Conservation (phyloP, 495 filamentous ascomycete genomes). For the Penicillium robsamsonii region DNA sequence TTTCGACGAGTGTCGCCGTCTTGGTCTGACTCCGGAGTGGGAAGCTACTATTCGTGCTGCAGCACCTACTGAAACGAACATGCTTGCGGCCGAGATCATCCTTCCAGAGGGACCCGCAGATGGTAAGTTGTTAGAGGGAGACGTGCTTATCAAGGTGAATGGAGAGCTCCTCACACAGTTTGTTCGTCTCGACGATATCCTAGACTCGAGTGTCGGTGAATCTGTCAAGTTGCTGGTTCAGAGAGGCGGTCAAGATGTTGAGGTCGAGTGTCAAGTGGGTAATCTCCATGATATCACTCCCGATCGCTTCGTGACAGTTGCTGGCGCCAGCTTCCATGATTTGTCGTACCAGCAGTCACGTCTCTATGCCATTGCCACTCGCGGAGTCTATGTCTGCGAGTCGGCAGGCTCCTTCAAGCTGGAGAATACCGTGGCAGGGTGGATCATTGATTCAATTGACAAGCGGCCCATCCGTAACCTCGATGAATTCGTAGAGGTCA, state of each 20-base stretch:
- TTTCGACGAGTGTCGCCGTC: constrained; percentile 92
- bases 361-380: constrained; percentile 85
- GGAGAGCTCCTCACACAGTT: constrained; percentile 93
- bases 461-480: constrained; percentile 85
- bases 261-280: constrained; percentile 81
- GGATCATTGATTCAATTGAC: constrained; percentile 90
- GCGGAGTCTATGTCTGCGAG: constrained; percentile 93
- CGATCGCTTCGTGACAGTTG: constrained; percentile 90
- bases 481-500: constrained; percentile 85
- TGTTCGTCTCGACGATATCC: constrained; percentile 84
- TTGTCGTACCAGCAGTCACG: constrained; percentile 95
- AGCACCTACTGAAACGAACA: constrained; percentile 91
- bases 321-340: constrained; percentile 90
- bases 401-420: constrained; percentile 93
- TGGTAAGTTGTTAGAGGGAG: constrained; percentile 83
- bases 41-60: constrained; percentile 75
- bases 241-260: constrained; percentile 81
- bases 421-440: constrained; percentile 84
- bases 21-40: constrained; percentile 82
- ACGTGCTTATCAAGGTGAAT: constrained; percentile 94
- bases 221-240: constrained; percentile 75
- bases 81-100: constrained; percentile 95
- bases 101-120: constrained; percentile 87
- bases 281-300: constrained; percentile 94
- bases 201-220: constrained; percentile 82